Conservation (phyloP, 176 grass and related monocot genomes). For the Carex scoparia region DNA sequence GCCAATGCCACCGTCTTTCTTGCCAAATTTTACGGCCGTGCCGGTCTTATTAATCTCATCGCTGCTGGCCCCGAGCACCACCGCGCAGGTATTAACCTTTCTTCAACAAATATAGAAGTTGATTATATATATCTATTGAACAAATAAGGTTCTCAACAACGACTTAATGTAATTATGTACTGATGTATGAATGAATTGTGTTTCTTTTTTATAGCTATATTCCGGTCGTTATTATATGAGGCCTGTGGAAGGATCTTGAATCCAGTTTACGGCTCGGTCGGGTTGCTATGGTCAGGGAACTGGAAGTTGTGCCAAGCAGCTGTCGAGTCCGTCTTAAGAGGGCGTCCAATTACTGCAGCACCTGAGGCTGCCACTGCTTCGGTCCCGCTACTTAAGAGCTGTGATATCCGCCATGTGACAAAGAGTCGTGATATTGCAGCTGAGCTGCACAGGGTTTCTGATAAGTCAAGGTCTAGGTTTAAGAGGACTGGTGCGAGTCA, state of each 20-base stretch:
- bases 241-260: constrained; percentile 32
- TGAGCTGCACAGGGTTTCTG: constrained; percentile 28
- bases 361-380: background rate
- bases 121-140: background rate
- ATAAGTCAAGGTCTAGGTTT: constrained; percentile 35
- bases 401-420: constrained; percentile 36
- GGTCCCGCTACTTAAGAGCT: constrained; percentile 23
- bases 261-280: constrained; percentile 34
- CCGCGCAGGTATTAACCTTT: constrained; percentile 18
- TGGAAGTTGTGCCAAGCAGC: constrained; percentile 36
- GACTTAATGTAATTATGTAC: background rate
- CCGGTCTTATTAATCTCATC: constrained; percentile 39
- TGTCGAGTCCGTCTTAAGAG: constrained; percentile 30
- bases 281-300: constrained; percentile 38
- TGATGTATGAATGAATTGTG: background rate
- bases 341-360: constrained; percentile 12
- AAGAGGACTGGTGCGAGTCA: constrained; percentile 21
- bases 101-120: background rate
- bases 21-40: constrained; percentile 45
- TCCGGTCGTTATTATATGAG: constrained; percentile 37
- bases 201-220: constrained; percentile 26
- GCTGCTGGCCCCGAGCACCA: constrained; percentile 23
- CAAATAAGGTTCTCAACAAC: background rate
- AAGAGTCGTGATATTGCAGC: background rate
- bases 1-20: constrained; percentile 44